A percentile compares a stretch with the other conserved stretches of the same genome.
Conservation (phyloP, 2,329 filamentous ascomycete species). For the Chlorencoelia australis region DNA sequence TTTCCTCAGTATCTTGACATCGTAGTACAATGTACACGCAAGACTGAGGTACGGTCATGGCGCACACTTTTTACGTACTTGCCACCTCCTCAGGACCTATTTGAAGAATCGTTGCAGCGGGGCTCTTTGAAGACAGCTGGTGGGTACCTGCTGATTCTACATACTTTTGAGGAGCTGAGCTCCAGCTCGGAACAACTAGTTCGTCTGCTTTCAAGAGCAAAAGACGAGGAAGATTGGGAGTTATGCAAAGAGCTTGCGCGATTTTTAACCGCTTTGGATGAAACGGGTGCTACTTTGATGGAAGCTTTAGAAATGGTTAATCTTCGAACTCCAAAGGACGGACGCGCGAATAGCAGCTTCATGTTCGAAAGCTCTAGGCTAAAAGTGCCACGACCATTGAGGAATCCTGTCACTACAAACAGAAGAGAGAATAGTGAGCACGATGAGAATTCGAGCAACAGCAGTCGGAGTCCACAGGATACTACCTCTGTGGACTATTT, state of each 20-base stretch:
- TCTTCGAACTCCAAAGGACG: conserved; percentile 28
- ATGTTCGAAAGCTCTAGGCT: conserved; percentile 30
- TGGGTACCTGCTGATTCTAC: conserved; percentile 89
- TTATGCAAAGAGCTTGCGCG: conserved; percentile 88
- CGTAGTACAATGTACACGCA: conserved; percentile 91
- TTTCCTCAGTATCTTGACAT: conserved; percentile 87
- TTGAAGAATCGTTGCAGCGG: conserved; percentile 80
- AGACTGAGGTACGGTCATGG: conserved; percentile 94
- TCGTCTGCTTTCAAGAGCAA: conserved; percentile 69
- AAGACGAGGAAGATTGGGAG: conserved; percentile 84
- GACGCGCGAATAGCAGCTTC: conserved; percentile 28
- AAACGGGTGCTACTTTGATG: conserved; percentile 68
- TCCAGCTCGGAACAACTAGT: conserved; percentile 69
- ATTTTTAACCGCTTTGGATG: conserved; percentile 90
- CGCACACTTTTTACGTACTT: conserved; percentile 85
- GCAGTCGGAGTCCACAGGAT: too few species aligned
- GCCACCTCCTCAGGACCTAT: conserved; percentile 81
- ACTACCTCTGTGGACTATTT: too few species aligned
- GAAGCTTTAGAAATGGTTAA: conserved; percentile 59
- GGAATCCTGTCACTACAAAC: background rate
- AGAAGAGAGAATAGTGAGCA: too few species aligned
- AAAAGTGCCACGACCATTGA: conserved; percentile 18
- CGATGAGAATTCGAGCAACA: too few species aligned
- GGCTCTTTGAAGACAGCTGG: conserved; percentile 89
- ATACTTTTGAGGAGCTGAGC: conserved; percentile 65